These are phyloP conservation scores for Pezicula rhizophila DNA, from an alignment of 2,329 filamentous ascomycete species.

Conservation along the genomic window DNA sequence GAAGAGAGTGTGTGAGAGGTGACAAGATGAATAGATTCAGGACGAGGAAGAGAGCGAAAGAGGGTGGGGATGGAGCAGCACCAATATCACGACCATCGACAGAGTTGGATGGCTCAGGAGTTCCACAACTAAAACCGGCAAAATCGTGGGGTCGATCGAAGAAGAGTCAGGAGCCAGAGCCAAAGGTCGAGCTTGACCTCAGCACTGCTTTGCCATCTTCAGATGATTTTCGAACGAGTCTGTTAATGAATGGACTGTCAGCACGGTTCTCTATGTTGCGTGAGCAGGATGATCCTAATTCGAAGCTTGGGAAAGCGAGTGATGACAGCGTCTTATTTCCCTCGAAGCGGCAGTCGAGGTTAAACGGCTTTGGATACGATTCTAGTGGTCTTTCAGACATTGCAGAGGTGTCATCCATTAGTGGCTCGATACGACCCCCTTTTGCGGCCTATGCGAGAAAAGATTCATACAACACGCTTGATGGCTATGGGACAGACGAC, in stretches of 20 bases:
- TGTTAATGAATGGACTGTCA: conserved; percentile 91
- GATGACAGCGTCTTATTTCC: conserved; percentile 85
- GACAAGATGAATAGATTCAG: conserved; percentile 69
- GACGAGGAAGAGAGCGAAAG: conserved; percentile 64
- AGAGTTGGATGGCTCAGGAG: conserved; percentile 42
- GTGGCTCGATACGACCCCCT: conserved; percentile 52
- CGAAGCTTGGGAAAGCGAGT: conserved; percentile 86
- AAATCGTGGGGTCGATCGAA: conserved; percentile 53
- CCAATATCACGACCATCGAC: conserved; percentile 44
- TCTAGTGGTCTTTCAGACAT: conserved; percentile 67
- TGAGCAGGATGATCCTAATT: conserved; percentile 87
- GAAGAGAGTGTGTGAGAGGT: conserved; percentile 4
- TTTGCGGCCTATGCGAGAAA: conserved; percentile 52
- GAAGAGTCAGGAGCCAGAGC: conserved; percentile 42
- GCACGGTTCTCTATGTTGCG: conserved; percentile 94
- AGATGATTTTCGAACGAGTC: conserved; percentile 90
- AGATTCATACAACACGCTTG: conserved; percentile 58
- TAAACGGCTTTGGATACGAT: conserved; percentile 56
- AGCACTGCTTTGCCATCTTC: conserved; percentile 67
- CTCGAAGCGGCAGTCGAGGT: conserved; percentile 68
- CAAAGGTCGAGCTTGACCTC: conserved; percentile 66
- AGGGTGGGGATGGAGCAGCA: conserved; percentile 37
- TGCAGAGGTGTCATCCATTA: conserved; percentile 81
- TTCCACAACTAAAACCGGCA: conserved; percentile 34
- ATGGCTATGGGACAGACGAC: conserved; percentile 58